A percentile compares a stretch with the other conserved stretches of the same genome.
These are phyloP conservation scores for Salix purpurea DNA, from an alignment of 345 rosid species.

Conservation along the genomic window DNA sequence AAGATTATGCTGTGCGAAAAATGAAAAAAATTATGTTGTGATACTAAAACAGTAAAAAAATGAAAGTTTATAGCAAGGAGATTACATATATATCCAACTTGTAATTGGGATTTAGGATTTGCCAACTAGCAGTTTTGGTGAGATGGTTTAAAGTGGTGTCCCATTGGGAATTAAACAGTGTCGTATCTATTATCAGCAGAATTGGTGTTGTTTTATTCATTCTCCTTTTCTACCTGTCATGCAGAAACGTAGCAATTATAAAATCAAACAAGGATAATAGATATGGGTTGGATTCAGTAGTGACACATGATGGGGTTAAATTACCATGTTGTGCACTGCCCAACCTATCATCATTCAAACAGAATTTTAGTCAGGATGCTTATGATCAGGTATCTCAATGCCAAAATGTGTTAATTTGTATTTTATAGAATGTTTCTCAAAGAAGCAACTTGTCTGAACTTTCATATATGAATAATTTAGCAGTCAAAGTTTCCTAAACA, in stretches of 20 bases:
- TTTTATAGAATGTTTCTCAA: background rate
- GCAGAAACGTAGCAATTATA: slow-evolving; percentile 68
- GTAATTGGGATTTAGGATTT: background rate
- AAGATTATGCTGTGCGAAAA: background rate
- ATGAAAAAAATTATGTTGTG: background rate
- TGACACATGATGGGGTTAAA: slow-evolving; percentile 77
- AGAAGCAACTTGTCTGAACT: background rate
- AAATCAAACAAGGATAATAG: slow-evolving; percentile 78
- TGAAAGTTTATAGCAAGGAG: background rate
- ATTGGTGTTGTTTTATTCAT: background rate
- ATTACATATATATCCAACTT: background rate
- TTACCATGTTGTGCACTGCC: slow-evolving; percentile 67
- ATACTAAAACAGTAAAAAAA: background rate
- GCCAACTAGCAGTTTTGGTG: background rate
- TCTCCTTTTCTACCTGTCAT: background rate
- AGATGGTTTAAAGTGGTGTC: background rate
- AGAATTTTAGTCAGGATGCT: slow-evolving; percentile 50
- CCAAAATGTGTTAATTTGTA: background rate
- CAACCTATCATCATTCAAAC: slow-evolving; percentile 52
- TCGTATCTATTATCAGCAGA: background rate
- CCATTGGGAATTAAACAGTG: background rate
- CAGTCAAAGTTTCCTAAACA: background rate
- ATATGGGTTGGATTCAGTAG: slow-evolving; percentile 65
- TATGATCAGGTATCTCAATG: slow-evolving; percentile 48
- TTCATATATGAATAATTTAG: background rate